Evolutionary conservation across 352 stramenopile species (phyloP).

Genomic region (Detonula confervacea): DNA sequence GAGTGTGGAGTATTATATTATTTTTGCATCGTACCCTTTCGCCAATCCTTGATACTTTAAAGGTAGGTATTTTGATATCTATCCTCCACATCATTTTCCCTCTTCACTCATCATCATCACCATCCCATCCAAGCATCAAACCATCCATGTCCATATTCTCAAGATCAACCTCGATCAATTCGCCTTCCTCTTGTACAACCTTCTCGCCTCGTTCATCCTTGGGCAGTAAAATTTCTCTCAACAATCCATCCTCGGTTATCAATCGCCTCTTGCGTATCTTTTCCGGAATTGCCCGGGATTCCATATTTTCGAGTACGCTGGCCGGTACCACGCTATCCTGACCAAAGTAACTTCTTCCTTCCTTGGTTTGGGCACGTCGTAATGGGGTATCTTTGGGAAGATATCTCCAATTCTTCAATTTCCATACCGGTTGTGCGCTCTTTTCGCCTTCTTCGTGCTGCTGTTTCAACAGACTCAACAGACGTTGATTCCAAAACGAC

Average conservation of each 20-base stretch:
- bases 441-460: conserved; percentile 4
- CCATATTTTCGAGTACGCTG: conserved; percentile 43
- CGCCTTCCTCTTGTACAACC: conserved; percentile 10
- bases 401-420: conserved; percentile 58
- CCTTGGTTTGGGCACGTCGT: background rate
- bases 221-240: conserved; percentile 69
- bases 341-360: conserved; percentile 34
- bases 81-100: background rate
- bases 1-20: too few relatives aligned
- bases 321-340: conserved; percentile 34
- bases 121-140: conserved; percentile 34
- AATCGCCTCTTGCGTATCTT: conserved; percentile 60
- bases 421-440: conserved; percentile 42
- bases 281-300: conserved; percentile 52
- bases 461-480: conserved; percentile 30
- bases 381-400: conserved; percentile 29
- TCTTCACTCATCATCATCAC: too few relatives aligned
- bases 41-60: too few relatives aligned
- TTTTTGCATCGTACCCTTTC: too few relatives aligned
- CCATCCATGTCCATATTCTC: conserved; percentile 40
- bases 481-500: conserved; percentile 46
- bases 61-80: too few relatives aligned
- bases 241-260: conserved; percentile 67
- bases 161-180: conserved; percentile 30
- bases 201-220: conserved; percentile 37